Evolutionary conservation across 441 rosid species (phyloP).

Genomic region (Arabidopsis lyrata): DNA sequence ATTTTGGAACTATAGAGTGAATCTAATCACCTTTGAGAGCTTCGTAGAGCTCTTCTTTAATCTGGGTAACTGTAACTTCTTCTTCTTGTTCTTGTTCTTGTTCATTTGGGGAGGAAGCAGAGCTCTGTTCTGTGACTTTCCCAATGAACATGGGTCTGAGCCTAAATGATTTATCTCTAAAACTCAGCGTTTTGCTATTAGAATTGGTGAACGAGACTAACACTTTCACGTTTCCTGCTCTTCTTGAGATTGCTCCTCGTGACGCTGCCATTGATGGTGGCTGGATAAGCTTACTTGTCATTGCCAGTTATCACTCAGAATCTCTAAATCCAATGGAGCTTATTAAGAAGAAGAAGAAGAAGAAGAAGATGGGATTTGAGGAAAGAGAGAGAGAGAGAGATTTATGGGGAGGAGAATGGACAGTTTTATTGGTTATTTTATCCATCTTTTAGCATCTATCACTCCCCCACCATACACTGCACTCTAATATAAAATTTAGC

Average conservation of each 20-base stretch:
- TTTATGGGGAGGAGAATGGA: constrained; percentile 42
- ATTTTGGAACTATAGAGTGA: background rate
- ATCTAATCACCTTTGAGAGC: constrained; percentile 56
- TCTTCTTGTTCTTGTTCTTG: constrained; percentile 20
- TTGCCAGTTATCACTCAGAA: constrained; percentile 25
- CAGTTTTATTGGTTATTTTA: constrained; percentile 19
- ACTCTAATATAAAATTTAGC: too few species aligned
- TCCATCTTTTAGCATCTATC: constrained; percentile 31
- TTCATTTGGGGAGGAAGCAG: constrained; percentile 44
- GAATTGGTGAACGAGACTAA: constrained; percentile 14
- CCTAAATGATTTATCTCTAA: constrained; percentile 32
- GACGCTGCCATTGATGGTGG: constrained; percentile 41
- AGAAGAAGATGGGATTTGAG: constrained; percentile 2
- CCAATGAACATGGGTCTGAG: constrained; percentile 45
- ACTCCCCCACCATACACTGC: constrained; percentile 8
- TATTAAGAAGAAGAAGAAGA: constrained; percentile 4
- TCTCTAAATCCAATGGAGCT: constrained; percentile 1
- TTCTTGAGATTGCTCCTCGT: constrained; percentile 9
- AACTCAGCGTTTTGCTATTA: constrained; percentile 40
- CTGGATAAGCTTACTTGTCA: constrained; percentile 46
- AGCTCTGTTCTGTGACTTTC: constrained; percentile 57
- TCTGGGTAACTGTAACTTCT: constrained; percentile 45
- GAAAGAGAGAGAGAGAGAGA: background rate
- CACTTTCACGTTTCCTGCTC: background rate
- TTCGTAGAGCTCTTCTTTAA: constrained; percentile 61